These are phyloP conservation scores for Nematocida ausubeli DNA, from an alignment of 371 early-diverging fungal species.

Conservation along the genomic window DNA sequence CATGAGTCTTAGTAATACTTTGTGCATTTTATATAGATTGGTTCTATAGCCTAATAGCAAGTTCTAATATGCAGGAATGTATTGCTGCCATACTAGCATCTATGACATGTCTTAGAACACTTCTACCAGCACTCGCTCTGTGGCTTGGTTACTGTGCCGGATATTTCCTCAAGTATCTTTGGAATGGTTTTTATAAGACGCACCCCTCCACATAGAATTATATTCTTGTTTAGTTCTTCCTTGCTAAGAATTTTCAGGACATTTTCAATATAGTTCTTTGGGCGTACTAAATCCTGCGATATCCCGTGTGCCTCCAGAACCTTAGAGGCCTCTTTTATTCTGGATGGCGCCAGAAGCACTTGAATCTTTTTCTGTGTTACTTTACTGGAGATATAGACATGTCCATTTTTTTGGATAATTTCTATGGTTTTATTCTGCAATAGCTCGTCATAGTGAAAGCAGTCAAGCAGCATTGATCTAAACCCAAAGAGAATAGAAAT, in stretches of 20 bases:
- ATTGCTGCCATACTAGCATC: too few relatives aligned
- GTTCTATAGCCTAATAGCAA: too few relatives aligned
- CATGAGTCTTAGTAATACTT: too few relatives aligned
- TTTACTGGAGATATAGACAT: not conserved
- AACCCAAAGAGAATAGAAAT: slow-evolving; percentile 63
- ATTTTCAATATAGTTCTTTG: slow-evolving; percentile 2
- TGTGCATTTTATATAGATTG: too few relatives aligned
- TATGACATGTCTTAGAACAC: too few relatives aligned
- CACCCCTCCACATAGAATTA: slow-evolving; percentile 12
- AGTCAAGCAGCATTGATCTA: slow-evolving; percentile 57
- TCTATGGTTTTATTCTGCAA: not conserved
- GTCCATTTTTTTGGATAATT: not conserved
- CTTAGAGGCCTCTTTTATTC: not conserved
- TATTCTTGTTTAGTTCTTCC: slow-evolving; percentile 11
- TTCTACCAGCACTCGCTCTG: slow-evolving; percentile 28
- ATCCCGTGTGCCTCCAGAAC: not conserved
- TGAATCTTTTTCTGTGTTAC: not conserved
- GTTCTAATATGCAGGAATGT: too few relatives aligned
- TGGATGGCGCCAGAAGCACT: not conserved
- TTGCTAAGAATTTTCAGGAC: not conserved
- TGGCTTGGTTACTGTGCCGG: not conserved
- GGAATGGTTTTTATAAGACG: slow-evolving; percentile 14
- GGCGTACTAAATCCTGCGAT: not conserved
- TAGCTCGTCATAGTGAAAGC: slow-evolving; percentile 37
- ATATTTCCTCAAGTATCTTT: not conserved